Evolutionary conservation across 1,284 basidiomycete genomes (phyloP), one percentile per base, ranked within the genome.

Genomic region (Trichosporon inkin): DNA sequence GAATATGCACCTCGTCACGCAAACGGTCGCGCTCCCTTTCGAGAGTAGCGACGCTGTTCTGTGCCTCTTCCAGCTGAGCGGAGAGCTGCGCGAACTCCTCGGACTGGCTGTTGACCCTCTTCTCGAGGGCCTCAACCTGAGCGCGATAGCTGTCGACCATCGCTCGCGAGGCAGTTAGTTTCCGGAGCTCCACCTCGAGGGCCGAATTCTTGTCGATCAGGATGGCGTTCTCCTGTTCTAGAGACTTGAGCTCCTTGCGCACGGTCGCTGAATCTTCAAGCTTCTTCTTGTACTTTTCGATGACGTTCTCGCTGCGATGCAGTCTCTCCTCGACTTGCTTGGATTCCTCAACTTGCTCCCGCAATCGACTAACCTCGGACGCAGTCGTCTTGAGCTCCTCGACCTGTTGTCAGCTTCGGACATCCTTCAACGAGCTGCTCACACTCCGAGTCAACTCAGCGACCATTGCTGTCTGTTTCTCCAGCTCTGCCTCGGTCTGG

Each of bases 211-310:
- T 89, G 79, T 97, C 90, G 32, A 97, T 87, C 11, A 98, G 84
- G 60, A 88, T 86, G 5, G 91, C 86, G 66, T 98, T 97, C 79
- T 97, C 91, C 67, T 88, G 91, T 78, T 97, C 93, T 20, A 97
- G 81, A 0, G 85, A 84, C 89, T 94, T 68, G 35, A 96, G 83
- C 67, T 88, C 86, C 63, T 92, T 85, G 22, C 91, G 86, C 39
- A 95, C 82, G 68, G 94, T 90, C 3, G 90, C 90, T 4, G 88
- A 86, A 74, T 97, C 95, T 69, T 98, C 95, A 4, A 98, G 83
- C 79, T 98, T 98, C 83, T 92, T 95, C 82, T 95, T 95, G 80
- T 97, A 96, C 78, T 98, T 99, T 78, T 98, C 93, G 83, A 97
- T 92, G 35, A 95, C 93, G 70, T 95, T 95, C 76, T 98, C 95